Evolutionary conservation across 768 basidiomycete species (phyloP).

Genomic region (Fomitopsis pulvina): DNA sequence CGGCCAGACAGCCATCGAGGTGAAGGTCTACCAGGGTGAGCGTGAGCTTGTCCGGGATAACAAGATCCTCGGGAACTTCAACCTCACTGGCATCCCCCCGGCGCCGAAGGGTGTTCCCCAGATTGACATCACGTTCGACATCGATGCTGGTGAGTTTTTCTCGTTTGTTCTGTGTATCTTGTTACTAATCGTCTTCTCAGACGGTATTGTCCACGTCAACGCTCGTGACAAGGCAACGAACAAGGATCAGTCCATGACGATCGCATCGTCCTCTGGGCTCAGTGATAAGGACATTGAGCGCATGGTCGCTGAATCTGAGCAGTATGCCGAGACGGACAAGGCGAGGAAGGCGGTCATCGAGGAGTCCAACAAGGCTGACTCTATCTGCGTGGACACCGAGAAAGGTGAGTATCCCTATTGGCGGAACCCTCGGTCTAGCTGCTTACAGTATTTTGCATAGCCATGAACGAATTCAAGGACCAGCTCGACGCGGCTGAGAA

Average conservation of each 20-base stretch:
- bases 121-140: conserved; percentile 90
- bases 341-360: conserved; percentile 83
- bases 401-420: conserved; percentile 51
- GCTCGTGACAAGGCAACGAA: conserved; percentile 91
- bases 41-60: conserved; percentile 98
- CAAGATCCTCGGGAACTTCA: conserved; percentile 99
- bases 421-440: not conserved
- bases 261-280: conserved; percentile 95
- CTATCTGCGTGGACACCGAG: conserved; percentile 90
- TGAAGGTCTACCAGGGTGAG: conserved; percentile 99
- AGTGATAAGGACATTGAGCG: conserved; percentile 95
- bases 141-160: conserved; percentile 72
- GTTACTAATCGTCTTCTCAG: conserved; percentile 26
- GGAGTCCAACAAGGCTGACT: conserved; percentile 95
- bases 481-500: conserved; percentile 89
- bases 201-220: conserved; percentile 95
- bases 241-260: conserved; percentile 95
- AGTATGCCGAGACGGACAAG: conserved; percentile 92
- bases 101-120: conserved; percentile 72
- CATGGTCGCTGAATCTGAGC: conserved; percentile 94
- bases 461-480: conserved; percentile 97
- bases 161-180: conserved; percentile 4
- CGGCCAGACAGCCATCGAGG: conserved; percentile 98
- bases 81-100: conserved; percentile 94
- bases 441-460: conserved; percentile 30